These are phyloP conservation scores for Suillus spraguei DNA, from an alignment of 768 basidiomycete genomes.

Conservation along the genomic window DNA sequence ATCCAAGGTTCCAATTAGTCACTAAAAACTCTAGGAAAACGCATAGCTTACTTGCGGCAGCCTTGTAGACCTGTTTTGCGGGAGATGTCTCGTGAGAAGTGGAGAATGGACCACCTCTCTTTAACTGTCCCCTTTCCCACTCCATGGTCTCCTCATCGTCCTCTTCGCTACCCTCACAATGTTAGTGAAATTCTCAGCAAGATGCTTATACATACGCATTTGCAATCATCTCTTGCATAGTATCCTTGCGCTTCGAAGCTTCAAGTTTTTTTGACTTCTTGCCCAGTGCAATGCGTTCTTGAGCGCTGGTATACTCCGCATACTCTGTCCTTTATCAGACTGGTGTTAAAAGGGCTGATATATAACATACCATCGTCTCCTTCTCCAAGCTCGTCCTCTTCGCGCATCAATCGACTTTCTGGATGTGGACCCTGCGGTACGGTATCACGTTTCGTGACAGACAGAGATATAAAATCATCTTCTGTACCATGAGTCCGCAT, in stretches of 20 bases:
- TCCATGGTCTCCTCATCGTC: slow-evolving; percentile 83
- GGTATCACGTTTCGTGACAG: slow-evolving; percentile 59
- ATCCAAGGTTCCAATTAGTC: slow-evolving; percentile 15
- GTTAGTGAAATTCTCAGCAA: slow-evolving; percentile 1
- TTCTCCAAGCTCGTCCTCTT: slow-evolving; percentile 88
- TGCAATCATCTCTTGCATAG: slow-evolving; percentile 79
- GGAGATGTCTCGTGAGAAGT: slow-evolving; percentile 37
- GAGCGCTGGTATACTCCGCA: slow-evolving; percentile 85
- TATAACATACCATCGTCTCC: slow-evolving; percentile 75
- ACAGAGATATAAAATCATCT: slow-evolving; percentile 81
- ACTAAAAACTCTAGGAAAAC: slow-evolving; percentile 9
- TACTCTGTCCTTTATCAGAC: slow-evolving; percentile 53
- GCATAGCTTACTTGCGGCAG: slow-evolving; percentile 62
- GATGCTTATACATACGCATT: slow-evolving; percentile 61
- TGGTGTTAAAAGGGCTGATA: slow-evolving; percentile 6
- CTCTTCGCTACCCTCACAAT: slow-evolving; percentile 54
- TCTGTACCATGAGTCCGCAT: slow-evolving; percentile 51
- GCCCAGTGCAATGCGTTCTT: slow-evolving; percentile 83
- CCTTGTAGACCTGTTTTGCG: slow-evolving; percentile 63
- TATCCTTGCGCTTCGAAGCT: slow-evolving; percentile 62
- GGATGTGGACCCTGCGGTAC: slow-evolving; percentile 76
- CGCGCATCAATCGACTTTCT: slow-evolving; percentile 77
- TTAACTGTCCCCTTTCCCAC: slow-evolving; percentile 85
- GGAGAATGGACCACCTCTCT: slow-evolving; percentile 66
- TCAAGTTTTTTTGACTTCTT: slow-evolving; percentile 80